These are phyloP conservation scores for Penicillium canescens DNA, from an alignment of 495 filamentous ascomycete species.

Conservation along the genomic window DNA sequence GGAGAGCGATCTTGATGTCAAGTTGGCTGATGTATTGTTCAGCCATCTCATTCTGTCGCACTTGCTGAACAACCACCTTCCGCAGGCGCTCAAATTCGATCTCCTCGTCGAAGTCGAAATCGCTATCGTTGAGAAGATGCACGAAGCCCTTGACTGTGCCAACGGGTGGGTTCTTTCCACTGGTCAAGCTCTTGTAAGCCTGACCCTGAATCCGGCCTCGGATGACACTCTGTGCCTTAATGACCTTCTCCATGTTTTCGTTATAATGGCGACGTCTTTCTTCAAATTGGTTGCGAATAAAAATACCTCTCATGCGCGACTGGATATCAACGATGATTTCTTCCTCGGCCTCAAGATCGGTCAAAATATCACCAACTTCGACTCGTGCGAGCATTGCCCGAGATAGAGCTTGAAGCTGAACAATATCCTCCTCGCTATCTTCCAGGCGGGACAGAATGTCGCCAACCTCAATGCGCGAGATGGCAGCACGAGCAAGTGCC, in stretches of 20 bases:
- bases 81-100: constrained; percentile 91
- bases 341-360: constrained; percentile 79
- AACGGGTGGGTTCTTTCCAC: constrained; percentile 96
- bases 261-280: constrained; percentile 87
- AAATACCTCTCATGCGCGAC: constrained; percentile 66
- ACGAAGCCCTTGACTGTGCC: constrained; percentile 97
- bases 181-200: constrained; percentile 93
- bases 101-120: constrained; percentile 98
- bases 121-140: constrained; percentile 95
- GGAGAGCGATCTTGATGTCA: constrained; percentile 96
- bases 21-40: constrained; percentile 98
- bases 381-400: constrained; percentile 78
- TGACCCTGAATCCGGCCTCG: constrained; percentile 92
- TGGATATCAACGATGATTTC: constrained; percentile 73
- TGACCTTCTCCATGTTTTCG: constrained; percentile 97
- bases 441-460: constrained; percentile 73
- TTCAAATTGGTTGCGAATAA: constrained; percentile 73
- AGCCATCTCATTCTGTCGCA: constrained; percentile 93
- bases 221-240: constrained; percentile 97
- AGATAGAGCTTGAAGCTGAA: constrained; percentile 68
- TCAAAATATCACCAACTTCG: constrained; percentile 66
- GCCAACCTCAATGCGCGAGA: constrained; percentile 71
- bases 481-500: constrained; percentile 69
- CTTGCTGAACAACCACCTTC: constrained; percentile 94
- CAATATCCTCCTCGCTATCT: constrained; percentile 72